Evolutionary conservation across 2,329 filamentous ascomycete genomes (phyloP).

Genomic region (Curvularia lunata): DNA sequence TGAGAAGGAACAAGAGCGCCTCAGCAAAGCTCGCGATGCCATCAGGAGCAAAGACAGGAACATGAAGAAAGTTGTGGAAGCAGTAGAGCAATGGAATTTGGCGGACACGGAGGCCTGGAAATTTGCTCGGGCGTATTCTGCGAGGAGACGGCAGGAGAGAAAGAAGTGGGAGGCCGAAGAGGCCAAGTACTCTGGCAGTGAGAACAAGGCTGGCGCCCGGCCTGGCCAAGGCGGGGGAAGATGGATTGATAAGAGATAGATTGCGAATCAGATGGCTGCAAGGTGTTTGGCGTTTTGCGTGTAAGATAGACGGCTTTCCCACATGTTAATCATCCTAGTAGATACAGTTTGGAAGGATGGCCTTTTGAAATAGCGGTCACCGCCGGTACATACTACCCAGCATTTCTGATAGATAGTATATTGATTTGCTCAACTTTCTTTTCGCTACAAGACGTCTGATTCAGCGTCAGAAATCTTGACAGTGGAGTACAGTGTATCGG

Average conservation of each 20-base stretch:
- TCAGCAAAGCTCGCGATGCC: constrained; percentile 59
- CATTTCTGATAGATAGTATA: background rate
- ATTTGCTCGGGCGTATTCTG: constrained; percentile 72
- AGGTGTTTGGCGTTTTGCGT: constrained; percentile 1
- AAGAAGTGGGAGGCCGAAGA: constrained; percentile 74
- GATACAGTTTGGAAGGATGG: background rate
- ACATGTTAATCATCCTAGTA: background rate
- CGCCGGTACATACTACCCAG: background rate
- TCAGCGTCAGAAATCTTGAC: background rate
- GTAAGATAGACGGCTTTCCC: background rate
- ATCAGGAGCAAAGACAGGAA: constrained; percentile 44
- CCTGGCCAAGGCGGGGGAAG: constrained; percentile 41
- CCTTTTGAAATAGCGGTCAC: background rate
- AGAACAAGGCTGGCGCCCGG: constrained; percentile 60
- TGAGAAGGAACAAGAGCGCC: constrained; percentile 61
- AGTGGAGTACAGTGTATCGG: background rate
- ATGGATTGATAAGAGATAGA: constrained; percentile 37
- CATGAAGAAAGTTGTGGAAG: constrained; percentile 46
- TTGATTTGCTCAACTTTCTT: background rate
- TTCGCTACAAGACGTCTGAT: background rate
- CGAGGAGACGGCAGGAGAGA: constrained; percentile 67
- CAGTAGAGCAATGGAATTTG: constrained; percentile 61
- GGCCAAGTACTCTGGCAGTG: constrained; percentile 66
- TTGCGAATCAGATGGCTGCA: background rate
- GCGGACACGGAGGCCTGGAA: constrained; percentile 80